Evolutionary conservation across 345 rosid genomes (phyloP).

Genomic region (Boechera stricta): DNA sequence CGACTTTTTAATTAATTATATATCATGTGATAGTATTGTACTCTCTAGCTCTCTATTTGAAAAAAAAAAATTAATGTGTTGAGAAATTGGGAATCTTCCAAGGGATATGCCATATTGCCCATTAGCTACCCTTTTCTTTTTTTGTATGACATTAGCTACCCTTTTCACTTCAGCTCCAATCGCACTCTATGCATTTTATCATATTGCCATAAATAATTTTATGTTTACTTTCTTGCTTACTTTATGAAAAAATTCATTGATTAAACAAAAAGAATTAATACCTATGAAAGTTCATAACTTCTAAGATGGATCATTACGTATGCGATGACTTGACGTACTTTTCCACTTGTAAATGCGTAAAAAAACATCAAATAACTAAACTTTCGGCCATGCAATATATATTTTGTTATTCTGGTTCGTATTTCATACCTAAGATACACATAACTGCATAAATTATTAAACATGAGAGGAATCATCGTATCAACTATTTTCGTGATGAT

Average conservation of each 20-base stretch:
- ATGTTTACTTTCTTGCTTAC: constrained; percentile 32
- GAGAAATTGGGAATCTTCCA: constrained; percentile 39
- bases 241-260: constrained; percentile 19
- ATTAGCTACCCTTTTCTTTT: not conserved
- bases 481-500: not conserved
- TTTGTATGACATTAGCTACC: constrained; percentile 1
- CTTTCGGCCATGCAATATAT: not conserved
- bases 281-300: not conserved
- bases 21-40: constrained; percentile 13
- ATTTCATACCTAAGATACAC: not conserved
- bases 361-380: not conserved
- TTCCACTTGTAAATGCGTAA: not conserved
- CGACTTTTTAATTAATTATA: not conserved
- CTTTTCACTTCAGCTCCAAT: constrained; percentile 43
- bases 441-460: not conserved
- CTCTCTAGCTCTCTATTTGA: not conserved
- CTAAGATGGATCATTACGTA: constrained; percentile 30
- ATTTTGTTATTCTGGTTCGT: not conserved
- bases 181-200: constrained; percentile 17
- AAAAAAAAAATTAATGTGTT: not conserved
- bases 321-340: constrained; percentile 30
- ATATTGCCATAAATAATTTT: constrained; percentile 19
- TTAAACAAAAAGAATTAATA: not conserved
- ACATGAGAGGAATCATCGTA: not conserved
- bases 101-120: constrained; percentile 37